Conservation (phyloP, 208 protist genomes). For the Crithidia brevicula region DNA sequence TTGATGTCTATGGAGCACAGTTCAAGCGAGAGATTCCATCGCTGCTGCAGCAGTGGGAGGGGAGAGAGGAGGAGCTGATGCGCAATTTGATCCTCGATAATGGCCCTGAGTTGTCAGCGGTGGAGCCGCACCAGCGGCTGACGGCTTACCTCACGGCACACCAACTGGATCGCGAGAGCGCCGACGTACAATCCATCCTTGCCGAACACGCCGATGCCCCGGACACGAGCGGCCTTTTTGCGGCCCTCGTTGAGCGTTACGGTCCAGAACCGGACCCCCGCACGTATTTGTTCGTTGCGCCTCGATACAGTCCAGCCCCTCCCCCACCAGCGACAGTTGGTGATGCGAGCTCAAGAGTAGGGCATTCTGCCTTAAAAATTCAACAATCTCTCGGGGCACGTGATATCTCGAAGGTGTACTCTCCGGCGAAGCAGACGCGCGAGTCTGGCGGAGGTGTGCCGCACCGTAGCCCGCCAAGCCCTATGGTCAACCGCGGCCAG, state of each 20-base stretch:
- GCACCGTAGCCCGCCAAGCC: slow-evolving; percentile 25
- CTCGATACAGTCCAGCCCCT: slow-evolving; percentile 42
- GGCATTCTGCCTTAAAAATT: neutral
- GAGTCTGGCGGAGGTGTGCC: neutral
- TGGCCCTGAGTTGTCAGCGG: slow-evolving; percentile 60
- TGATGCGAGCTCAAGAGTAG: neutral
- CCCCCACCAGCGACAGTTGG: neutral
- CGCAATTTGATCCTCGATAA: slow-evolving; percentile 78
- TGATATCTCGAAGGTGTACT: neutral
- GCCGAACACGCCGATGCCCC: slow-evolving; percentile 14
- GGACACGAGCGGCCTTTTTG: slow-evolving; percentile 39
- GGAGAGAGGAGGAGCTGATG: slow-evolving; percentile 79
- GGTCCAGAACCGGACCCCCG: slow-evolving; percentile 77
- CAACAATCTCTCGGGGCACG: neutral
- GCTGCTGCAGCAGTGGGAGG: slow-evolving; percentile 71
- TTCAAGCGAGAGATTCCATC: slow-evolving; percentile 45
- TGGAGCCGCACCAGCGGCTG: slow-evolving; percentile 56
- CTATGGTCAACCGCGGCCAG: slow-evolving; percentile 12
- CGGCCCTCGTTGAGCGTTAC: slow-evolving; percentile 42
- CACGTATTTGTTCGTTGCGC: slow-evolving; percentile 66
- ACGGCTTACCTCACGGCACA: slow-evolving; percentile 62
- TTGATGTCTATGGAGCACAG: slow-evolving; percentile 65
- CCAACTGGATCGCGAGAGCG: slow-evolving; percentile 35
- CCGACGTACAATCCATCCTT: slow-evolving; percentile 34
- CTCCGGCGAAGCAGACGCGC: neutral